Percentiles rank a stretch among this genome's conserved stretches.
phyloP scores from a whole-genome alignment of 768 basidiomycete species.

The Kwoniella mangroviensis region DNA sequence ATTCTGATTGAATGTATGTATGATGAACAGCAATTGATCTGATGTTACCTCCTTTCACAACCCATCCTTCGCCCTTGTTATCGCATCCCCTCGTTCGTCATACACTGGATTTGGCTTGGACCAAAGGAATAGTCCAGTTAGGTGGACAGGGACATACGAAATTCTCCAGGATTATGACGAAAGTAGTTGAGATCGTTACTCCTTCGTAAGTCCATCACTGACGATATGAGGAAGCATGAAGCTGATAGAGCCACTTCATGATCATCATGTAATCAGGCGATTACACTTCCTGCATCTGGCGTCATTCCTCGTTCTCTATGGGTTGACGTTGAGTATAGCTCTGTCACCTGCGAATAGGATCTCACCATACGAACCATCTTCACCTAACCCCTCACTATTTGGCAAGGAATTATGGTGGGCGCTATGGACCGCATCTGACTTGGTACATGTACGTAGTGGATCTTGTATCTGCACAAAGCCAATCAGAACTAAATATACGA shows the following conservation, averaged over 20 bases:
- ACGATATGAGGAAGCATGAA: neutral
- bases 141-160: neutral
- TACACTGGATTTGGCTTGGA: slow-evolving; percentile 22
- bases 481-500: neutral
- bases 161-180: neutral
- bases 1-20: too few species aligned
- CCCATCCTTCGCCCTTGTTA: slow-evolving; percentile 27
- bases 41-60: slow-evolving; percentile 24
- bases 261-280: slow-evolving; percentile 10
- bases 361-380: slow-evolving; percentile 16
- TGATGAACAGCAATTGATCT: slow-evolving; percentile 24
- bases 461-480: too few species aligned
- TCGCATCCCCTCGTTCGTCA: slow-evolving; percentile 29
- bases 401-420: slow-evolving; percentile 24
- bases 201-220: neutral
- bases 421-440: slow-evolving; percentile 8
- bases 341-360: slow-evolving; percentile 25
- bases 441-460: slow-evolving; percentile 15
- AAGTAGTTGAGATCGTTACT: neutral
- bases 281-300: slow-evolving; percentile 29
- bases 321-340: slow-evolving; percentile 26
- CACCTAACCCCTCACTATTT: too few species aligned
- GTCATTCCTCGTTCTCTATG: slow-evolving; percentile 29
- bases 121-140: neutral
- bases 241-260: neutral